Conservation (phyloP, 73 alveolate genomes). For the Urostyla sp. region DNA sequence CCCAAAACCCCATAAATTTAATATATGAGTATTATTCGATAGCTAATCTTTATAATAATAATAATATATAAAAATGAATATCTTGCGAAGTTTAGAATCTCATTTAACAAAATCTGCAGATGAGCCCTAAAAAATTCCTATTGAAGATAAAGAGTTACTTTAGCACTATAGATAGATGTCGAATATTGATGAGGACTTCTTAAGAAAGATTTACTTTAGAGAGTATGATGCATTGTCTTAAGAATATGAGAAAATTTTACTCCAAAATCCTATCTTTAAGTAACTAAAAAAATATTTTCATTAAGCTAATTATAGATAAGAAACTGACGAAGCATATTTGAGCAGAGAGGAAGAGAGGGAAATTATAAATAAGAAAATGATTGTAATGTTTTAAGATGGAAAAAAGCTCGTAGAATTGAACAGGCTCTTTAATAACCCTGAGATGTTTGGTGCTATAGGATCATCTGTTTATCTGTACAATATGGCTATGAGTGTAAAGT, state of each 20-base stretch:
- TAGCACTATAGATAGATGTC: conserved; percentile 26
- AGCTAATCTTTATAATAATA: no score
- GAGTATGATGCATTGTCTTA: conserved; percentile 2
- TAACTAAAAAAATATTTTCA: neutral
- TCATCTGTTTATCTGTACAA: conserved; percentile 13
- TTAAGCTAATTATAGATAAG: neutral
- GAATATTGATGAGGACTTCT: conserved; percentile 17
- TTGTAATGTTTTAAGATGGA: conserved; percentile 42
- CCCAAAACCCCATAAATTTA: no score
- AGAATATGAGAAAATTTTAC: neutral
- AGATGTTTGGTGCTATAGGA: conserved; percentile 7
- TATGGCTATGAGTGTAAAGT: conserved; percentile 25
- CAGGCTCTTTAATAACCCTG: conserved; percentile 21
- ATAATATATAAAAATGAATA: no score
- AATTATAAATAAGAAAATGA: conserved; percentile 4
- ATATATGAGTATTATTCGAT: no score
- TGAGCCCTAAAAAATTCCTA: no score
- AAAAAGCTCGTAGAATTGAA: conserved; percentile 4
- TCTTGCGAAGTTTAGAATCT: no score
- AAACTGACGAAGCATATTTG: conserved; percentile 42
- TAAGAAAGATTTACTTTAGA: conserved; percentile 17
- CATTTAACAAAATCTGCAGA: no score
- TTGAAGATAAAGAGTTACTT: conserved; percentile 3
- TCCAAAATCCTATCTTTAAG: conserved; percentile 28
- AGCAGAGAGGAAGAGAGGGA: conserved; percentile 41